Conservation (phyloP, 257 asterid species). For the Primulina tabacum region DNA sequence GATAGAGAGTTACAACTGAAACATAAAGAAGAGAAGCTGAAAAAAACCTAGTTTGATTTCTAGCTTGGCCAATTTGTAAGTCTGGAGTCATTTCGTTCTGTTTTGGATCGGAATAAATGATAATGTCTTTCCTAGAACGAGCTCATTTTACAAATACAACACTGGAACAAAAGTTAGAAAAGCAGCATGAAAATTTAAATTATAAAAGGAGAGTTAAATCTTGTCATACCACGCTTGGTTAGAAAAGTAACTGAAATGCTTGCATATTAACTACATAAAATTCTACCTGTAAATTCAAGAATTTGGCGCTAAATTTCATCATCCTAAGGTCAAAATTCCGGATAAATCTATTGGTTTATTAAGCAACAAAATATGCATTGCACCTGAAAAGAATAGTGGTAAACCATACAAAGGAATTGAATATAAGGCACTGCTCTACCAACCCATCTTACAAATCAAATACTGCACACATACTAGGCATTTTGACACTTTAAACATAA, state of each 20-base stretch:
- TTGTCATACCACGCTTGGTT: background rate
- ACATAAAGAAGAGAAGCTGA: background rate
- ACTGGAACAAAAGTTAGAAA: background rate
- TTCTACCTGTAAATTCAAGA: background rate
- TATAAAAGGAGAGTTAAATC: background rate
- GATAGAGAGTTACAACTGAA: background rate
- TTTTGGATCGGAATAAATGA: background rate
- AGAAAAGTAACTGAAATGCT: background rate
- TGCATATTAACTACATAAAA: background rate
- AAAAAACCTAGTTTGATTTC: background rate
- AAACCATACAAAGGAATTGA: no score
- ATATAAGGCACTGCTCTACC: background rate
- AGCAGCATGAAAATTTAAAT: background rate
- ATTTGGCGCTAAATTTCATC: background rate
- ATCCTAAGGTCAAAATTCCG: background rate
- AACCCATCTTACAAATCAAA: background rate
- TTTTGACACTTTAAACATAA: background rate
- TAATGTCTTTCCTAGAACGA: background rate
- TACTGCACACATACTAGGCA: background rate
- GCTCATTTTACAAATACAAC: background rate
- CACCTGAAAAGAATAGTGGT: conserved; percentile 5
- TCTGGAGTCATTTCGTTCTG: background rate
- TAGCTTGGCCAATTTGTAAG: background rate
- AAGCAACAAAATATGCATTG: background rate
- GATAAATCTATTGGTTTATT: background rate